Evolutionary conservation across 805 yeast species (phyloP), one percentile per base, ranked within the genome.

Genomic region (Grigorovia jiainica): DNA sequence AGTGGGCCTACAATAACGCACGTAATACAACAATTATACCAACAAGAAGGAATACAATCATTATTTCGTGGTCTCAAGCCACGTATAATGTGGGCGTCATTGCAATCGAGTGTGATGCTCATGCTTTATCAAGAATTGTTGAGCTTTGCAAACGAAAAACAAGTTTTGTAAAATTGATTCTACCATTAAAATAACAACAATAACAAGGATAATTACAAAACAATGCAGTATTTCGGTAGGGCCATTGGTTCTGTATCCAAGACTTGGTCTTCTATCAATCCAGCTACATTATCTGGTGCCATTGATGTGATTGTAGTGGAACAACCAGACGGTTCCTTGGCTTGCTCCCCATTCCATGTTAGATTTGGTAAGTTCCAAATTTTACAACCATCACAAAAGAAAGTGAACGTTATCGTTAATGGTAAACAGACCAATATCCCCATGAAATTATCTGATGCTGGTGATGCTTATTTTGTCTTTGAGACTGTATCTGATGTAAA

Each of bases 391-490:
- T 84, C 95, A 16, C 96, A 92, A 61, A 92, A 90, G 68, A 89
- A 86, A 59, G 95, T 90, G 41, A 94, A 83, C 43, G 80, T 92
- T 49, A 73, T 77, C 34, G 94, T 92, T 32, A 92, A 92, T 63
- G 97, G 82, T 30, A 73, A 73, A 45, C 71, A 78, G 36, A 82
- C 94, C 0, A 80, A 85, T 51, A 66, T 90, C 38, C 96, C 95
- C 7, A 92, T 92, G 97, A 92, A 92, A 61, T 67, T 92, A 36
- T 95, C 96, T 13, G 98, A 92, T 46, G 95, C 94, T 7, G 98
- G 98, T 11, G 98, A 92, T 62, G 98, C 97, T 0, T 87, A 87
- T 59, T 92, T 92, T 57, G 97, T 92, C 34, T 90, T 92, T 65
- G 95, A 87, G 55, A 83, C 96, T 1, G 73, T 72, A 32, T 75